Base-by-base conservation (phyloP, 1,284 basidiomycete species). In the Melampsora americana region DNA sequence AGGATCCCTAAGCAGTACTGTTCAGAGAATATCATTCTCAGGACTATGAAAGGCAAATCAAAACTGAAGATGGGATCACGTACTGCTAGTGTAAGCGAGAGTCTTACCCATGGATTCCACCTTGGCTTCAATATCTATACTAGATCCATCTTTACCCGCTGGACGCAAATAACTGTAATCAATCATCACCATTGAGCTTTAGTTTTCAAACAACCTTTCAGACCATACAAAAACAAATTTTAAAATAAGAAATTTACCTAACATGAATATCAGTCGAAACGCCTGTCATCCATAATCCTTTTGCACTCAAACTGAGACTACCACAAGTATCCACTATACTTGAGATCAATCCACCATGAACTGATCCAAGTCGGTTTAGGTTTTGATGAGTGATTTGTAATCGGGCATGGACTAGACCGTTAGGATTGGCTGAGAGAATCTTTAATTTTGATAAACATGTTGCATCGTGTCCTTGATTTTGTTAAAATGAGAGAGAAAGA, bases 281-380 rank as follows among this genome's bases (percentile, higher is more conserved):
- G 20, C 92, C 85, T 0, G 93, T 94, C 88, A 92, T 90, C 82
- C 85, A 90, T 30, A 92, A 87, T 4, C 93, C 93, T 79, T 89
- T 89, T 16, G 89, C 88, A 0, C 91, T 90, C 28, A 95, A 87
- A 7, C 91, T 91, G 12, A 95, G 86, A 0, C 90, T 92, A 6
- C 93, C 92, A 62, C 92, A 84, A 9, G 92, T 93, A 82, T 95
- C 92, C 11, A 92, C 92, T 23, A 95, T 84, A 1, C 91, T 92
- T 80, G 91, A 84, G 79, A 94, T 89, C 53, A 94, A 85, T 7
- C 93, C 93, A 14, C 93, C 92, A 80, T 95, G 93, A 11, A 91
- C 88, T 80, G 86, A 50, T 20, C 14, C 14, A 53, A 69, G 50
- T 35, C 67, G 23, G 23, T 69, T 69, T 14, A 60, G 12, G 30